Conservation (phyloP, 164 flowering plant species). For the Vitis cinerea region DNA sequence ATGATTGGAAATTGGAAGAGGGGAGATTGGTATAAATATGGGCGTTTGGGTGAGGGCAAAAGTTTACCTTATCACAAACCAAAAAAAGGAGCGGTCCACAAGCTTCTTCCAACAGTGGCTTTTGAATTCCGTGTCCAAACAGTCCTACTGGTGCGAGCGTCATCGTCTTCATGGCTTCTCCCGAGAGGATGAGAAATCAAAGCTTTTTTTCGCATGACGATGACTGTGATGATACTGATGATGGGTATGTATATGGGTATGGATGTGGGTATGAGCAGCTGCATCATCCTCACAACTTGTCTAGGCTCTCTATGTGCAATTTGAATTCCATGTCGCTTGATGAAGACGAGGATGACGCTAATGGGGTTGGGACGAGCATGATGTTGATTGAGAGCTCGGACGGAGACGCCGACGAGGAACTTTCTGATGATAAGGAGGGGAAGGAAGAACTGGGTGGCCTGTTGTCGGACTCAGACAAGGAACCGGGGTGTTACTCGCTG, state of each 20-base stretch:
- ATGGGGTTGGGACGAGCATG: slow-evolving; percentile 24
- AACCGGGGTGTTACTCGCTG: slow-evolving; percentile 24
- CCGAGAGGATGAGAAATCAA: slow-evolving; percentile 25
- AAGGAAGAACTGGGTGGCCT: neutral
- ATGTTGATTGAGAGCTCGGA: slow-evolving; percentile 49
- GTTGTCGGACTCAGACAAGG: slow-evolving; percentile 37
- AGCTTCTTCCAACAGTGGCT: too few species aligned
- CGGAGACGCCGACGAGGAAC: slow-evolving; percentile 44
- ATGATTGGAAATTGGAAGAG: too few species aligned
- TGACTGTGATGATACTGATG: slow-evolving; percentile 21
- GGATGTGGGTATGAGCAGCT: too few species aligned
- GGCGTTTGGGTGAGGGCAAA: neutral
- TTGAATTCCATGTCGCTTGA: slow-evolving; percentile 15
- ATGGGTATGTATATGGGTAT: slow-evolving; percentile 13
- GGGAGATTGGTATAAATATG: neutral
- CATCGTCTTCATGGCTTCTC: slow-evolving; percentile 26
- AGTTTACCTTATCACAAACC: neutral
- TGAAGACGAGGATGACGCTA: slow-evolving; percentile 10
- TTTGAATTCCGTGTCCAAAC: too few species aligned
- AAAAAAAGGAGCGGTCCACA: neutral
- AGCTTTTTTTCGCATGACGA: slow-evolving; percentile 20
- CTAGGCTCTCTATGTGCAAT: slow-evolving; percentile 47
- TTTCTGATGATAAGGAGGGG: slow-evolving; percentile 29
- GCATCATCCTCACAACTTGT: slow-evolving; percentile 18
- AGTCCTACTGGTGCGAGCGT: too few species aligned